Evolutionary conservation across 495 filamentous ascomycete species (phyloP).

Genomic region (Choiromyces venosus): DNA sequence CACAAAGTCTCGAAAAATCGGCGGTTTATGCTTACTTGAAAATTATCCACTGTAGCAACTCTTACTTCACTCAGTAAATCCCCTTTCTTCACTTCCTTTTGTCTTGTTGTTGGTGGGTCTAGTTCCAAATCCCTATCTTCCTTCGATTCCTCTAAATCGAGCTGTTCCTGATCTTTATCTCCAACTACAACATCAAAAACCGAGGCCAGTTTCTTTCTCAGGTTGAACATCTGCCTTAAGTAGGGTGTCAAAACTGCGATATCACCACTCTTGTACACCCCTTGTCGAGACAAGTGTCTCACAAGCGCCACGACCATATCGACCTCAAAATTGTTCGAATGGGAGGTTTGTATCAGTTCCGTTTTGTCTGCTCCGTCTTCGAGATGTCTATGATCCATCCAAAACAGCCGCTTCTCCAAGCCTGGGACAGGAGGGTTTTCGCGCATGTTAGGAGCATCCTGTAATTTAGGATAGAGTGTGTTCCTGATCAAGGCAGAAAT

Average conservation of each 20-base stretch:
- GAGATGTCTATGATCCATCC: constrained; percentile 60
- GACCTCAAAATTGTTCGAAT: constrained; percentile 64
- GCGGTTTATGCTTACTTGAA: constrained; percentile 49
- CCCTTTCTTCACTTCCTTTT: constrained; percentile 44
- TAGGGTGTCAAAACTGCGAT: constrained; percentile 80
- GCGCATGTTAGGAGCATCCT: constrained; percentile 53
- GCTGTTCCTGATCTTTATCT: constrained; percentile 60
- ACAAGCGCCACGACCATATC: constrained; percentile 62
- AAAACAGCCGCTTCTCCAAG: constrained; percentile 63
- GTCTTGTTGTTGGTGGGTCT: not conserved
- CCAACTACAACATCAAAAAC: constrained; percentile 60
- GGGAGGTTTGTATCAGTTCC: constrained; percentile 51
- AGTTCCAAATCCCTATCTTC: not conserved
- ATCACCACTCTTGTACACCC: constrained; percentile 56
- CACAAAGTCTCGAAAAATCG: not conserved
- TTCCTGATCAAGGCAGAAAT: constrained; percentile 57
- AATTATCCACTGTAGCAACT: constrained; percentile 81
- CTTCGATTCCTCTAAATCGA: constrained; percentile 47
- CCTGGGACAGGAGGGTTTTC: constrained; percentile 59
- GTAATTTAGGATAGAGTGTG: constrained; percentile 60
- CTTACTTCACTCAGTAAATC: constrained; percentile 58
- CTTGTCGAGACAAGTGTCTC: constrained; percentile 66
- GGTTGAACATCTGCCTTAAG: constrained; percentile 61
- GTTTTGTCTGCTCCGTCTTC: constrained; percentile 50
- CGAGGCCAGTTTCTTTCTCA: constrained; percentile 50